phyloP scores from a whole-genome alignment of 2,329 filamentous ascomycete genomes.

The Pseudocercospora macadamiae region DNA sequence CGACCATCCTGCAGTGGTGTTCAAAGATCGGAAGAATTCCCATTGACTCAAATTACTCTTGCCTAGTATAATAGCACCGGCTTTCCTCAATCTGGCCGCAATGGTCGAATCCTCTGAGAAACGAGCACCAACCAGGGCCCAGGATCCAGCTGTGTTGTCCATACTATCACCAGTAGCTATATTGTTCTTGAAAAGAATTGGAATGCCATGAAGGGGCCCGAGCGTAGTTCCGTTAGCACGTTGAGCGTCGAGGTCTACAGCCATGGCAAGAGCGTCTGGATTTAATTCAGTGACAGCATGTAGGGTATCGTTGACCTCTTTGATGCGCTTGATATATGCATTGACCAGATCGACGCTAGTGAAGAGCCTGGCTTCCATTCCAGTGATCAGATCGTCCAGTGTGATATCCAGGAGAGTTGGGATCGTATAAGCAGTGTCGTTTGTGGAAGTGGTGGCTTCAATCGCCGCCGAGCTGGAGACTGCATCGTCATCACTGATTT shows the following conservation, averaged over 20 bases:
- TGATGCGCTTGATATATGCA: conserved; percentile 56
- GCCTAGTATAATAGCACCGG: conserved; percentile 66
- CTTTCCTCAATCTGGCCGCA: conserved; percentile 61
- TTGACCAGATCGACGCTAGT: conserved; percentile 62
- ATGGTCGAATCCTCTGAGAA: conserved; percentile 62
- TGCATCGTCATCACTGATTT: no score
- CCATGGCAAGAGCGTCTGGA: conserved; percentile 57
- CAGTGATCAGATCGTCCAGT: conserved; percentile 54
- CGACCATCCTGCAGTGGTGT: conserved; percentile 66
- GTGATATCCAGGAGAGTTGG: conserved; percentile 55
- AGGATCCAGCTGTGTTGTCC: conserved; percentile 68
- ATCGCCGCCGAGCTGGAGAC: no score
- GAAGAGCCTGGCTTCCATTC: conserved; percentile 55
- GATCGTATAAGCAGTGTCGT: conserved; percentile 18
- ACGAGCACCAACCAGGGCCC: conserved; percentile 62
- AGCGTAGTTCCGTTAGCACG: conserved; percentile 50
- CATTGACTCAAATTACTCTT: conserved; percentile 69
- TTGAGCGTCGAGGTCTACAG: conserved; percentile 52
- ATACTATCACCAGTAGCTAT: conserved; percentile 66
- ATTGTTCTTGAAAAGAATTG: conserved; percentile 69
- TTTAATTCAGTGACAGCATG: conserved; percentile 60
- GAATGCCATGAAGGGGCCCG: conserved; percentile 65
- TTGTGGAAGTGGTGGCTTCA: neutral
- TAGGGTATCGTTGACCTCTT: conserved; percentile 56
- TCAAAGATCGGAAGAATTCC: conserved; percentile 63